Evolutionary conservation across 768 basidiomycete species (phyloP), one percentile per base, ranked within the genome.

Genomic region (Suillus cothurnatus): DNA sequence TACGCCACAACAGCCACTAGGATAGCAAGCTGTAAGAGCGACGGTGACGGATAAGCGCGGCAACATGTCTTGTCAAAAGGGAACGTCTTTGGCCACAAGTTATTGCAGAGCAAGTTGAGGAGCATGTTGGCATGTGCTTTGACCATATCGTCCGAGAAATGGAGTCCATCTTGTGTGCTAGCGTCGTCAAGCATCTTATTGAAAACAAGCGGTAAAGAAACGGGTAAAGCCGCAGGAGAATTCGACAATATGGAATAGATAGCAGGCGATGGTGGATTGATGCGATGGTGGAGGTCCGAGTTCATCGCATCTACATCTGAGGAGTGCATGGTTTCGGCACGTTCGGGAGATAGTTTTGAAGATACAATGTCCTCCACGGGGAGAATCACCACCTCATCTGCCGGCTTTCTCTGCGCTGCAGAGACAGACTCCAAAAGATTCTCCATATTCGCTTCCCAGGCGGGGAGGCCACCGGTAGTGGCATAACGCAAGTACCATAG

Each of bases 231-330:
- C 19, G 71, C 60, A 15, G 72, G 52, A 21, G 70, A 64, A 15
- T 64, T 69, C 4, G 73, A 61, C 45, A 79, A 64, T 47, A 77
- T 71, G 28, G 70, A 71, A 64, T 80, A 77, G 39, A 74, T 75
- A 62, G 69, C 67, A 26, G 71, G 66, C 23, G 64, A 41, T 47
- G 76, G 71, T 55, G 80, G 79, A 65, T 81, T 75, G 26, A 93
- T 84, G 61, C 91, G 86, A 72, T 93, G 91, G 66, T 81, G 82
- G 60, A 95, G 82, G 73, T 93, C 90, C 3, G 91, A 89, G 75
- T 97, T 97, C 94, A 97, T 95, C 47, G 91, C 92, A 70, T 94
- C 90, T 63, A 96, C 89, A 71, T 95, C 93, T 17, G 89, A 84
- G 31, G 86, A 81, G 63, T 85, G 85, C 81, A 97, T 91, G 12